Conservation (phyloP, 1,284 basidiomycete genomes). For the Gastroboletus turbinatus region DNA sequence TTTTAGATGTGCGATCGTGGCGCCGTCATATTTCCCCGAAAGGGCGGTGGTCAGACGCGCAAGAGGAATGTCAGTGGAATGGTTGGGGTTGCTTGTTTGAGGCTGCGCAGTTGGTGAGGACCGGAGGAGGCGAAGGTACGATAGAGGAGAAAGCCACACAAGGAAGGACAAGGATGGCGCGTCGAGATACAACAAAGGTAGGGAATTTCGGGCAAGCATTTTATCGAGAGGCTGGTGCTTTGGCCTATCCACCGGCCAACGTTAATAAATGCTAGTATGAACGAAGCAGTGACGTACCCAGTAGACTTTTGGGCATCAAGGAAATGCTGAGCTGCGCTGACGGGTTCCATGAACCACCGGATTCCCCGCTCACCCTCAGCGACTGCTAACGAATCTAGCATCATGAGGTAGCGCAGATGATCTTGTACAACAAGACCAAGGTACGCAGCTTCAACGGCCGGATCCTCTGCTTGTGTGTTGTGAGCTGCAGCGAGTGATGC, state of each 20-base stretch:
- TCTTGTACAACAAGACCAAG: conserved; percentile 49
- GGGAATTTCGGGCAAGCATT: conserved; percentile 39
- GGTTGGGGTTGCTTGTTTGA: conserved; percentile 3
- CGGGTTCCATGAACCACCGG: conserved; percentile 72
- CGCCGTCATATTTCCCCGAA: conserved; percentile 43
- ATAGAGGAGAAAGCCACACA: conserved; percentile 61
- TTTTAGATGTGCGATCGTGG: conserved; percentile 56
- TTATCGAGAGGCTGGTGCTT: conserved; percentile 31
- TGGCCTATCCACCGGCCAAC: conserved; percentile 7
- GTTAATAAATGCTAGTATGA: conserved; percentile 1
- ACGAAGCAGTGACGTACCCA: conserved; percentile 14
- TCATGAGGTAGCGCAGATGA: conserved; percentile 68
- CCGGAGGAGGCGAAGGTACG: conserved; percentile 62
- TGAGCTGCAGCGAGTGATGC: conserved; percentile 37
- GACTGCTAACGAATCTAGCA: conserved; percentile 67
- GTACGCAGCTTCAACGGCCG: conserved; percentile 44
- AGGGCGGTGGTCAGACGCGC: conserved; percentile 48
- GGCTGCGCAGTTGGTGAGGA: conserved; percentile 30
- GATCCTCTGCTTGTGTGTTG: conserved; percentile 32
- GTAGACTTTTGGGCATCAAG: conserved; percentile 14
- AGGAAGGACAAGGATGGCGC: conserved; percentile 71
- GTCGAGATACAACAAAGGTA: conserved; percentile 67
- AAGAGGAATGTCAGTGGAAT: conserved; percentile 50
- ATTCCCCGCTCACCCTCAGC: conserved; percentile 62
- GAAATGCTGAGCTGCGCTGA: conserved; percentile 24